A percentile compares a stretch with the other conserved stretches of the same genome.
Evolutionary conservation across 140 eudicot species (phyloP).

Genomic region (Anethum foeniculum): DNA sequence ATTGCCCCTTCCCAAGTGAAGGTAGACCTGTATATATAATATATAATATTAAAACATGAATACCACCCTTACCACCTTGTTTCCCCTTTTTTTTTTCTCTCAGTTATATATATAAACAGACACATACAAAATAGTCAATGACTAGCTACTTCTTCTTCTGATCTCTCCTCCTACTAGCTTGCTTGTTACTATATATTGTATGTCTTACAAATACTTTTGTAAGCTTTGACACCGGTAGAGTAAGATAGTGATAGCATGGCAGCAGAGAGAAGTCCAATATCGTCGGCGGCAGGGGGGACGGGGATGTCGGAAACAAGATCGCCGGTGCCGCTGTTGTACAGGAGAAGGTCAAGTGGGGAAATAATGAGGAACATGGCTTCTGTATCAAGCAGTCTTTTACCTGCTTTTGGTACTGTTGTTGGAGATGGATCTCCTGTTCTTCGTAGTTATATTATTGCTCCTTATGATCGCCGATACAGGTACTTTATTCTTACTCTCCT

Average conservation of each 20-base stretch:
- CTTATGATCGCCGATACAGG: slow-evolving; percentile 41
- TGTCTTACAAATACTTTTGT: background rate
- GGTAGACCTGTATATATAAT: too few species aligned
- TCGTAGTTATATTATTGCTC: slow-evolving; percentile 30
- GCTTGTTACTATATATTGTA: too few species aligned
- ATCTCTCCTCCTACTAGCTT: too few species aligned
- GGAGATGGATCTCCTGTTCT: slow-evolving; percentile 38
- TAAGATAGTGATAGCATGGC: background rate
- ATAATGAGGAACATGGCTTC: slow-evolving; percentile 37
- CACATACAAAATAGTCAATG: background rate
- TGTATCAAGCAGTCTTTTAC: slow-evolving; percentile 40
- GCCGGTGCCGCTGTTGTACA: slow-evolving; percentile 48
- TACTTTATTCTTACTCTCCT: too few species aligned
- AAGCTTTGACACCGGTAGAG: background rate
- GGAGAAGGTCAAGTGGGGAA: slow-evolving; percentile 34
- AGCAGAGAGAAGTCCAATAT: background rate
- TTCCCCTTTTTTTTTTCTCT: background rate
- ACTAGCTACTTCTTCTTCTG: background rate
- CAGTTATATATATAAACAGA: too few species aligned
- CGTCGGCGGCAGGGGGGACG: background rate
- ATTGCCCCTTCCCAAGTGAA: too few species aligned
- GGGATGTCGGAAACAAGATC: slow-evolving; percentile 35
- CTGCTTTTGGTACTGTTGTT: slow-evolving; percentile 41
- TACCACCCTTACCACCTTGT: background rate
- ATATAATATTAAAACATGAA: background rate